Percentiles rank a stretch among this genome's conserved stretches.
These are phyloP conservation scores for Tinospora cordifolia DNA, from an alignment of 164 flowering plant genomes.

Conservation along the genomic window DNA sequence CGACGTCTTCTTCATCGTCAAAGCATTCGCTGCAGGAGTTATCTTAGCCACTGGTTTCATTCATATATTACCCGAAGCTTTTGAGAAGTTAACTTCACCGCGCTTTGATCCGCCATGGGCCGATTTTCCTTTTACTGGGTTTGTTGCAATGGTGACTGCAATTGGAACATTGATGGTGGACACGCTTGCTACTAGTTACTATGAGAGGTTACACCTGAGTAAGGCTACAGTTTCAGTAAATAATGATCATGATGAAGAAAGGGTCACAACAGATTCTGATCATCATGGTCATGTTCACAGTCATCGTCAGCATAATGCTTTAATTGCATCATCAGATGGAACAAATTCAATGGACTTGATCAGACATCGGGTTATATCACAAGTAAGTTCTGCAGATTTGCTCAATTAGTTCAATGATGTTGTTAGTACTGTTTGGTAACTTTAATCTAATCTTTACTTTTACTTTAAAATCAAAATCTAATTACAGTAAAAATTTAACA, in stretches of 20 bases:
- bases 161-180: constrained; percentile 32
- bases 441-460: no score
- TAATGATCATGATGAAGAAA: constrained; percentile 20
- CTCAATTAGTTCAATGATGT: no score
- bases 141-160: constrained; percentile 28
- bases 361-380: constrained; percentile 37
- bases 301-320: constrained; percentile 37
- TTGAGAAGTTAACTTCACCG: constrained; percentile 24
- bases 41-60: constrained; percentile 38
- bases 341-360: constrained; percentile 15
- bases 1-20: constrained; percentile 28
- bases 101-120: constrained; percentile 30
- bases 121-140: constrained; percentile 26
- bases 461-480: no score
- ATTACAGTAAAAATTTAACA: no score
- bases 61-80: constrained; percentile 40
- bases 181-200: constrained; percentile 25
- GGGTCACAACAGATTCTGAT: constrained; percentile 15
- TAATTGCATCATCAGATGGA: constrained; percentile 19
- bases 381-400: constrained; percentile 17
- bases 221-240: constrained; percentile 7
- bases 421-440: no score
- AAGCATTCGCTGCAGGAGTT: constrained; percentile 46
- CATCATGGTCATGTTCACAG: constrained; percentile 43
- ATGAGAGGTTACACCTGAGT: constrained; percentile 14